Evolutionary conservation across 192 early-diverging fungal genomes (phyloP), one percentile per base, ranked within the genome.

Genomic region (Dimargaris xerosporica): DNA sequence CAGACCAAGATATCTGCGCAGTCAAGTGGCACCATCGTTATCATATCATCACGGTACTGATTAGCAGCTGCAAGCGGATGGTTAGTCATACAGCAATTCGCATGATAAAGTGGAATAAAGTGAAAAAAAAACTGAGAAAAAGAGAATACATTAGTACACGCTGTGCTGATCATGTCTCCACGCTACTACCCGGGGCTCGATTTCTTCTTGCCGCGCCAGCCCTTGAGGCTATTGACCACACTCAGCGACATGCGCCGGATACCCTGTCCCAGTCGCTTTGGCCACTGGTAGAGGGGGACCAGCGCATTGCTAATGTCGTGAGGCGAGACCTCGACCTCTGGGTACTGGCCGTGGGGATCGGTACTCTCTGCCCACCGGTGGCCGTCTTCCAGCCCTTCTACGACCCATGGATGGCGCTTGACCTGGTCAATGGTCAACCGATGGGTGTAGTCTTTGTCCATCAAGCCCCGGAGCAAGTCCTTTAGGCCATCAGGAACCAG

Each of bases 381-480:
- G 21, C 78, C 82, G 29, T 75, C 72, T 1, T 70, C 71, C 47
- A 98, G 61, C 65, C 86, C 93, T 26, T 69, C 71, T 2, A 81
- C 81, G 0, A 91, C 85, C 96, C 96, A 99, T 34, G 88, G 83
- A 73, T 97, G 96, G 51, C 81, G 84, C 78, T 93, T 93, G 42
- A 96, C 85, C 68, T 93, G 83, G 26, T 88, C 82, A 51, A 99
- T 74, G 3, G 86, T 89, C 28, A 96, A 90, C 12, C 94, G 79
- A 42, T 78, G 80, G 19, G 67, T 62, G 47, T 91, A 88, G 71
- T 99, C 85, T 74, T 97, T 97, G 68, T 89, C 88, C 30, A 99
- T 67, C 39, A 97, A 63, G 34, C 78, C 64, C 17, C 53, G 61
- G 5, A 99, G 69, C 45, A 99, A 68, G 71, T 95, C 87, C 52